Evolutionary conservation across 148 eudicot genomes (phyloP), one percentile per base, ranked within the genome.

Genomic region (Arbutus unedo): DNA sequence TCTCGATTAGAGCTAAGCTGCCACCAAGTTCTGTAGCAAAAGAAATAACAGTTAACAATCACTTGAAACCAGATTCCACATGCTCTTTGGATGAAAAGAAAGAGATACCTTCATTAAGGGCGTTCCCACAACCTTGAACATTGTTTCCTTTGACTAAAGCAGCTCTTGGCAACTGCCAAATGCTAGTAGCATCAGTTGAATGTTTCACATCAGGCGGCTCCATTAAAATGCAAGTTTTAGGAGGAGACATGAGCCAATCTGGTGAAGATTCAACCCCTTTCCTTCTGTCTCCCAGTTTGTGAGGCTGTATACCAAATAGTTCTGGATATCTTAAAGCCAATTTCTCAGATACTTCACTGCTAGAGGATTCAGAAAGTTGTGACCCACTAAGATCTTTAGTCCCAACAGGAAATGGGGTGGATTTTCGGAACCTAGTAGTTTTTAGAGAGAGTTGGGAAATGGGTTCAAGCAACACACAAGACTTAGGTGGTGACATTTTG

Each of bases 241-340:
- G 98, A 72, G 99, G 99, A n/a, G 99, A 94, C 84, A 87, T 85
- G 2, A 84, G 82, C 98, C 97, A 96, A 18, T 90, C 87, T 0
- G 98, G 99, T 64, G 93, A 93, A 86, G 87, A 92, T 79, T 96
- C 94, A 19, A 87, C 59, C 4, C 50, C 88, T 3, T 48, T 87
- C 76, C 81, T 92, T 77, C 64, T 84, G 79, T 78, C 87, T 76
- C 85, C 83, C 73, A 83, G 9, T 82, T 83, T 77, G 60, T 75
- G 88, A 23, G 83, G 79, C 67, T 86, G 91, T 85, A 92, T 88
- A 38, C 95, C 95, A 25, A 86, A 81, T 43, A 92, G 89, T 82
- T 90, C 91, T 49, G 93, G 94, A 85, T 89, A 93, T 82, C 86
- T 91, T 77, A 86, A 73, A 73, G 87, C 82, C 82, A 90, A 56